Percentiles rank a stretch among this genome's conserved stretches.
phyloP scores from a whole-genome alignment of 2,329 filamentous ascomycete species.

The Seiridium unicorne region DNA sequence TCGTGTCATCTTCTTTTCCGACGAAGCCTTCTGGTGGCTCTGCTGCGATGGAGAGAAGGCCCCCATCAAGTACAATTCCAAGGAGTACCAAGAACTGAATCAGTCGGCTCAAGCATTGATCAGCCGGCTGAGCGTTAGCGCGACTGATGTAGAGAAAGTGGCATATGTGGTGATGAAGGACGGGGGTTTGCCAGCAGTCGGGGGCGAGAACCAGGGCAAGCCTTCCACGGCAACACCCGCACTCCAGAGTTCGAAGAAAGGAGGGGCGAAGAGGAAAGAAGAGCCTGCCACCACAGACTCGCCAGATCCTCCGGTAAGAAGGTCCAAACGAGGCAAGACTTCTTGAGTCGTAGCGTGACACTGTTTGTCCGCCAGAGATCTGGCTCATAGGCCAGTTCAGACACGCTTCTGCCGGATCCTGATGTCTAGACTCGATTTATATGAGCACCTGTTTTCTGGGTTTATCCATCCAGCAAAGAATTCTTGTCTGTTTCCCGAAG shows the following conservation, averaged over 20 bases:
- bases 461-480: too few relatives aligned
- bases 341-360: too few relatives aligned
- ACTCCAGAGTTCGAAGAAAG: neutral
- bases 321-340: neutral
- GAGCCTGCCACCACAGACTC: neutral
- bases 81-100: conserved; percentile 64
- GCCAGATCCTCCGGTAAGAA: neutral
- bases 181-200: neutral
- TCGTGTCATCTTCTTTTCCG: conserved; percentile 71
- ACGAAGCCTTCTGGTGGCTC: conserved; percentile 75
- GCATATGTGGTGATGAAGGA: conserved; percentile 66
- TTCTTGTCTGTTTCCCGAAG: too few relatives aligned
- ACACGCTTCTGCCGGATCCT: too few relatives aligned
- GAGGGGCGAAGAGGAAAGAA: neutral
- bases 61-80: conserved; percentile 66
- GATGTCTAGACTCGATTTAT: too few relatives aligned
- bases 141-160: conserved; percentile 66
- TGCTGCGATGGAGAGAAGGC: conserved; percentile 50
- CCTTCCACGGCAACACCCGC: neutral
- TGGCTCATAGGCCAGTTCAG: too few relatives aligned
- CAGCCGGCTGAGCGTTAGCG: conserved; percentile 50
- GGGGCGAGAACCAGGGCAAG: neutral
- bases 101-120: conserved; percentile 39
- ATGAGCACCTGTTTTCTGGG: too few relatives aligned
- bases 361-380: too few relatives aligned